These are phyloP conservation scores for Penicillium desertorum DNA, from an alignment of 495 filamentous ascomycete genomes.

Conservation along the genomic window DNA sequence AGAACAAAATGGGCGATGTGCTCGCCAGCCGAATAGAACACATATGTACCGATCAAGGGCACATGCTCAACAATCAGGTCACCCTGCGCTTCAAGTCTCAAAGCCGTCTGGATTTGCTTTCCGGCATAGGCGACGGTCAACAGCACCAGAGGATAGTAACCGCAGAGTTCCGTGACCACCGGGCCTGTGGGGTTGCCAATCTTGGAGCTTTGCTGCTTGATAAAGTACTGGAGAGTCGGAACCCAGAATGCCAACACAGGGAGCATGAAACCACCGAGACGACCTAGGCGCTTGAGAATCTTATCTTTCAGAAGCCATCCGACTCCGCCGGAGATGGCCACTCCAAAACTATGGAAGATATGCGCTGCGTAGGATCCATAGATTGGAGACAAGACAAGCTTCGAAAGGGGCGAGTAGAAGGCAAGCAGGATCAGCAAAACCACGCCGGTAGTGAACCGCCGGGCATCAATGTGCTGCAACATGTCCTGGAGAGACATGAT, in stretches of 20 bases:
- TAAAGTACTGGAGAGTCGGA: conserved; percentile 65
- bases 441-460: conserved; percentile 34
- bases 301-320: conserved; percentile 61
- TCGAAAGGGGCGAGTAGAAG: conserved; percentile 69
- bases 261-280: conserved; percentile 48
- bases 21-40: conserved; percentile 62
- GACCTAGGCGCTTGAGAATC: conserved; percentile 42
- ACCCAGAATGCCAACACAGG: conserved; percentile 73
- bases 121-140: conserved; percentile 65
- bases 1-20: conserved; percentile 49
- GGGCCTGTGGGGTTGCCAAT: conserved; percentile 72
- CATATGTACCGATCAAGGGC: conserved; percentile 61
- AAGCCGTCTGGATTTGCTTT: conserved; percentile 56
- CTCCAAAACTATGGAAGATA: conserved; percentile 66
- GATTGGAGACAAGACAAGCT: conserved; percentile 74
- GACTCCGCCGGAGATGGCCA: conserved; percentile 59
- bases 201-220: conserved; percentile 60
- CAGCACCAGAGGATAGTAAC: conserved; percentile 70
- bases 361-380: conserved; percentile 78
- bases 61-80: conserved; percentile 54
- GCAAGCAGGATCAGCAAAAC: conserved; percentile 67
- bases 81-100: conserved; percentile 57
- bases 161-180: conserved; percentile 67
- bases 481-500: conserved; percentile 31
- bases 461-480: conserved; percentile 31